Evolutionary conservation across 352 stramenopile genomes (phyloP).

Genomic region (Pythium coloratum): DNA sequence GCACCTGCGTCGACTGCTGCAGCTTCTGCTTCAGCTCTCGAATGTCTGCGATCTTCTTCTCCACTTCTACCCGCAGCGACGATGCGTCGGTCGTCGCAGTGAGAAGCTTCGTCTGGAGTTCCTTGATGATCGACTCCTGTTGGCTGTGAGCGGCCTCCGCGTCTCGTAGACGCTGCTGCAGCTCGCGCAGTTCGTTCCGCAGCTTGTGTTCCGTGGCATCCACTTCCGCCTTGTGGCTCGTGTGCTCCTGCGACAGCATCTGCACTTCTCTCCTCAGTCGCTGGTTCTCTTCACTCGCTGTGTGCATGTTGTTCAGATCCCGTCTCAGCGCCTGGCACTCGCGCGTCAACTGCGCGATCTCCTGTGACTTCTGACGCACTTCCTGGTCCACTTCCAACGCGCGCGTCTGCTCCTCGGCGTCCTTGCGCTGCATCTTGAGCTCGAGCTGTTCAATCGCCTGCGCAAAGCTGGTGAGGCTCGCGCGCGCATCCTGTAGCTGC

Average conservation of each 20-base stretch:
- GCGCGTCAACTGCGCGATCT: slow-evolving; percentile 30
- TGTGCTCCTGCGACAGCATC: slow-evolving; percentile 34
- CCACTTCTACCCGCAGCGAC: slow-evolving; percentile 37
- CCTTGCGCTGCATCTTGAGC: slow-evolving; percentile 75
- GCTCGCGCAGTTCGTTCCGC: slow-evolving; percentile 26
- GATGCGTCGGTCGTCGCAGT: slow-evolving; percentile 10
- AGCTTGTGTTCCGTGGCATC: slow-evolving; percentile 5
- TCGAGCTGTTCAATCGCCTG: slow-evolving; percentile 77
- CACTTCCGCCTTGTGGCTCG: slow-evolving; percentile 32
- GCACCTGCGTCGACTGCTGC: slow-evolving; percentile 37
- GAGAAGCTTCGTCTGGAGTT: slow-evolving; percentile 44
- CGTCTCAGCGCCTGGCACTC: slow-evolving; percentile 32
- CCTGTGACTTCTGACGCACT: slow-evolving; percentile 38
- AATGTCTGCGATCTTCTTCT: slow-evolving; percentile 46
- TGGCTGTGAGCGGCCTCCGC: slow-evolving; percentile 20
- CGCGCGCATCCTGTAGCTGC: slow-evolving; percentile 57
- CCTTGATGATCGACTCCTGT: slow-evolving; percentile 13
- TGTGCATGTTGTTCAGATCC: slow-evolving; percentile 8
- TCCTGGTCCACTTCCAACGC: slow-evolving; percentile 57
- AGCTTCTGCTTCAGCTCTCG: slow-evolving; percentile 58
- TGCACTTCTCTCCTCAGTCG: slow-evolving; percentile 17
- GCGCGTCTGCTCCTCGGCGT: slow-evolving; percentile 58
- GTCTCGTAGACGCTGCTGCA: slow-evolving; percentile 32
- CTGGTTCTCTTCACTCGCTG: slow-evolving; percentile 12
- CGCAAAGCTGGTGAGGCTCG: slow-evolving; percentile 57